These are phyloP conservation scores for Trichophyton rubrum DNA, from an alignment of 2,329 filamentous ascomycete species.

Conservation along the genomic window DNA sequence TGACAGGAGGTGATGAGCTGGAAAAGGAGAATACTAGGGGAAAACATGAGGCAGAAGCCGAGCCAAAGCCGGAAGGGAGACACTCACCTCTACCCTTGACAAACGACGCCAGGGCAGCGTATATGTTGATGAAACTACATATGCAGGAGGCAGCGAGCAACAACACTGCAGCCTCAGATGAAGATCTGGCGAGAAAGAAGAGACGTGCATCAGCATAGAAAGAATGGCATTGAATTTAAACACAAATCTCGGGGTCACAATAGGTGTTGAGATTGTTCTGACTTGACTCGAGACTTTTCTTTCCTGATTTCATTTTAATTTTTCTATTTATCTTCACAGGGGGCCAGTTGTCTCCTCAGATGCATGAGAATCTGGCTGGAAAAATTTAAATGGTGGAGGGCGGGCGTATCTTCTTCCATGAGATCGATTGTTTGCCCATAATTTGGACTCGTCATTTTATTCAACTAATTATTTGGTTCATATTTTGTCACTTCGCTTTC, in stretches of 20 bases:
- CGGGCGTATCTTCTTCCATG: neutral
- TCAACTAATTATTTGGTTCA: too few relatives aligned
- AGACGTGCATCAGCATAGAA: slow-evolving; percentile 13
- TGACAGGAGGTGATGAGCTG: neutral
- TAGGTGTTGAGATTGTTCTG: neutral
- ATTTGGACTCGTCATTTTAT: too few relatives aligned
- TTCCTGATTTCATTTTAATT: neutral
- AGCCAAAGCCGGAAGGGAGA: slow-evolving; percentile 6
- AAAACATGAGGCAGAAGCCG: neutral
- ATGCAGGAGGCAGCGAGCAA: slow-evolving; percentile 19
- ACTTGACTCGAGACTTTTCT: neutral
- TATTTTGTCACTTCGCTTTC: neutral
- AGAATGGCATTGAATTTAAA: neutral
- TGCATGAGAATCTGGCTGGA: too few relatives aligned
- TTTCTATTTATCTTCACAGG: neutral
- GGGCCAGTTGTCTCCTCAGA: too few relatives aligned
- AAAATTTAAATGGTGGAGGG: too few relatives aligned
- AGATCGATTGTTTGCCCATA: too few relatives aligned
- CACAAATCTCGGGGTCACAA: neutral
- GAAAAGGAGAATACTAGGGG: neutral
- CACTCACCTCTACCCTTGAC: slow-evolving; percentile 17
- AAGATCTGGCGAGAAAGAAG: slow-evolving; percentile 11
- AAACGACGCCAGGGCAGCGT: slow-evolving; percentile 26
- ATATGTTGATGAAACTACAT: slow-evolving; percentile 26
- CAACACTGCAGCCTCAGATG: slow-evolving; percentile 13